These are phyloP conservation scores for Cyclaneusma minus DNA, from an alignment of 2,329 filamentous ascomycete species.

Conservation along the genomic window DNA sequence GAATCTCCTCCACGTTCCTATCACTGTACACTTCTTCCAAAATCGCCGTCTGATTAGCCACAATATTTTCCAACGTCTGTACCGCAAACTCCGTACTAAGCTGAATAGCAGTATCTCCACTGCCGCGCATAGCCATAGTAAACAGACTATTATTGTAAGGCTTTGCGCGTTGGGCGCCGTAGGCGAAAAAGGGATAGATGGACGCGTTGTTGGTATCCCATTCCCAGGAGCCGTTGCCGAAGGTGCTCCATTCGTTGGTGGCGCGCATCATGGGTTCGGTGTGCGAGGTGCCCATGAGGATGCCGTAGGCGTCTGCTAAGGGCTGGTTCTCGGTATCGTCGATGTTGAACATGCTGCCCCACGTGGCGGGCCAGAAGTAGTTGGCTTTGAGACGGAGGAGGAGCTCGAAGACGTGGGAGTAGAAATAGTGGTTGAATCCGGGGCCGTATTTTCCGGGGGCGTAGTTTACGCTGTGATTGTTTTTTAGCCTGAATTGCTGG, in stretches of 20 bases:
- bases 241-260: constrained; percentile 38
- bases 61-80: constrained; percentile 41
- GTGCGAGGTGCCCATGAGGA: constrained; percentile 59
- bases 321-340: constrained; percentile 55
- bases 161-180: constrained; percentile 48
- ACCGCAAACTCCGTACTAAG: constrained; percentile 39
- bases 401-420: constrained; percentile 54
- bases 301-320: constrained; percentile 56
- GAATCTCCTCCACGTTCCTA: constrained; percentile 27
- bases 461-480: constrained; percentile 26
- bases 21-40: constrained; percentile 37
- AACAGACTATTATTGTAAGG: constrained; percentile 50
- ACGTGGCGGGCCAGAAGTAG: constrained; percentile 60
- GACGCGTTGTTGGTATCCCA: constrained; percentile 56
- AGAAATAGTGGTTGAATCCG: constrained; percentile 45
- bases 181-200: constrained; percentile 52
- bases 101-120: constrained; percentile 45
- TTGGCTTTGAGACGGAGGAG: constrained; percentile 55
- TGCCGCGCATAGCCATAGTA: constrained; percentile 57
- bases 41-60: constrained; percentile 42
- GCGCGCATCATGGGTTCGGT: constrained; percentile 56
- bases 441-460: constrained; percentile 19
- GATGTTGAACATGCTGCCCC: constrained; percentile 57
- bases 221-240: constrained; percentile 43
- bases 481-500: constrained; percentile 24